phyloP scores from a whole-genome alignment of 176 grass and related monocot genomes.

The Paspalum notatum region DNA sequence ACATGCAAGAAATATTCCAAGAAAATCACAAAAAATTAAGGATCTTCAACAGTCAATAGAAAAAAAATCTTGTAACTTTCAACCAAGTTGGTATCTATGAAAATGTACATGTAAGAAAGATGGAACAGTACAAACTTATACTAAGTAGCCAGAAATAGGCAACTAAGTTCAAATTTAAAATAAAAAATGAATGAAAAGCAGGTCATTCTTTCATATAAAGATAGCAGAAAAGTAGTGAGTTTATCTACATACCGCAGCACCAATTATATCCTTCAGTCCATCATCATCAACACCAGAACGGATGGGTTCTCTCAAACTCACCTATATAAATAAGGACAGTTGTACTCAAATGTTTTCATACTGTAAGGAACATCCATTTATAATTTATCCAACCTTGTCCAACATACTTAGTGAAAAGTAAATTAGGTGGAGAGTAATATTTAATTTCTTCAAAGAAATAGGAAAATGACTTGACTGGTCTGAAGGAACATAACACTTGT shows the following conservation, averaged over 20 bases:
- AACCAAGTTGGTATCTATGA: background rate
- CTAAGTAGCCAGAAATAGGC: background rate
- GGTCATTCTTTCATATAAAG: conserved; percentile 10
- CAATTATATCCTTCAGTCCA: conserved; percentile 85
- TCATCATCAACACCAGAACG: conserved; percentile 69
- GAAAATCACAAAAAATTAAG: background rate
- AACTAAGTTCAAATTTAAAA: background rate
- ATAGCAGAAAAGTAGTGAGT: conserved; percentile 23
- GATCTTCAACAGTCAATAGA: background rate
- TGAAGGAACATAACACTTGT: background rate
- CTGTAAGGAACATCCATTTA: background rate
- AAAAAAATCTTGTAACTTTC: conserved; percentile 5
- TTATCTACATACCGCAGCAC: conserved; percentile 67
- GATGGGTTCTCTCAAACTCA: conserved; percentile 88
- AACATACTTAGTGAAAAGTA: conserved; percentile 1
- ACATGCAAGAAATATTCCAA: background rate
- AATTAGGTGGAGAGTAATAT: background rate
- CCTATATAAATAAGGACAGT: conserved; percentile 54
- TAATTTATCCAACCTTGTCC: background rate
- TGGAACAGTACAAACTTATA: background rate
- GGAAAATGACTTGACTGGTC: background rate
- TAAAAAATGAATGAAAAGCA: background rate
- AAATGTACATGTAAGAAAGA: background rate
- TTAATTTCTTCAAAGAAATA: background rate
- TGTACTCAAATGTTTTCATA: conserved; percentile 14